These are phyloP conservation scores for Cymbopogon citratus DNA, from an alignment of 176 grass and related monocot species.

Conservation along the genomic window DNA sequence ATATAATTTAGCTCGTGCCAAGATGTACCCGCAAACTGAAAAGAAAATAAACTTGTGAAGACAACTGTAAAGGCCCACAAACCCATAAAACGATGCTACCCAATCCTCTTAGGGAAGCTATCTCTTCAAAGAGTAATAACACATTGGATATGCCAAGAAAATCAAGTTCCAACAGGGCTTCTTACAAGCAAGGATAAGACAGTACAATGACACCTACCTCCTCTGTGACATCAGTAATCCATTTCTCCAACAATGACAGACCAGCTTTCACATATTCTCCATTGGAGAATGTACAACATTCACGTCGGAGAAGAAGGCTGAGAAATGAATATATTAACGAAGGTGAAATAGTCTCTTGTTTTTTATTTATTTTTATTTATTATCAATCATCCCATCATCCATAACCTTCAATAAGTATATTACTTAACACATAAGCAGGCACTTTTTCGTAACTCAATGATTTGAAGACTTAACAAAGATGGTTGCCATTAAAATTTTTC, in stretches of 20 bases:
- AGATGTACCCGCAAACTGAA: conserved; percentile 89
- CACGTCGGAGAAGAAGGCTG: conserved; percentile 86
- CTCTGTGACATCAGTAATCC: conserved; percentile 83
- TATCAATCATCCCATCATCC: neutral
- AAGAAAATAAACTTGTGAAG: conserved; percentile 29
- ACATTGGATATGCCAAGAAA: neutral
- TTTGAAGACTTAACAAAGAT: neutral
- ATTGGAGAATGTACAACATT: conserved; percentile 97
- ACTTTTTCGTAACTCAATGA: neutral
- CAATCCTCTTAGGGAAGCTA: too few species aligned
- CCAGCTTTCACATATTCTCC: conserved; percentile 98
- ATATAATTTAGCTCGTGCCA: conserved; percentile 99
- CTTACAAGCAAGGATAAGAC: neutral
- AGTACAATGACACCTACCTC: conserved; percentile 46
- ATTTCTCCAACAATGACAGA: conserved; percentile 81
- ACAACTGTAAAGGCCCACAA: neutral
- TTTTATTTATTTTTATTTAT: conserved; percentile 5
- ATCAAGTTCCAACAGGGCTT: conserved; percentile 16
- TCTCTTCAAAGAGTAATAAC: too few species aligned
- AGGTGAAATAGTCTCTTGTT: conserved; percentile 8
- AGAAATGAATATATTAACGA: conserved; percentile 2
- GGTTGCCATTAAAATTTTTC: neutral
- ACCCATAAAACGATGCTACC: too few species aligned
- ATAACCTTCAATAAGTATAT: conserved; percentile 7
- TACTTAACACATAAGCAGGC: neutral